Evolutionary conservation across 2,329 filamentous ascomycete genomes (phyloP).

Genomic region (Magnaporthiopsis poae): DNA sequence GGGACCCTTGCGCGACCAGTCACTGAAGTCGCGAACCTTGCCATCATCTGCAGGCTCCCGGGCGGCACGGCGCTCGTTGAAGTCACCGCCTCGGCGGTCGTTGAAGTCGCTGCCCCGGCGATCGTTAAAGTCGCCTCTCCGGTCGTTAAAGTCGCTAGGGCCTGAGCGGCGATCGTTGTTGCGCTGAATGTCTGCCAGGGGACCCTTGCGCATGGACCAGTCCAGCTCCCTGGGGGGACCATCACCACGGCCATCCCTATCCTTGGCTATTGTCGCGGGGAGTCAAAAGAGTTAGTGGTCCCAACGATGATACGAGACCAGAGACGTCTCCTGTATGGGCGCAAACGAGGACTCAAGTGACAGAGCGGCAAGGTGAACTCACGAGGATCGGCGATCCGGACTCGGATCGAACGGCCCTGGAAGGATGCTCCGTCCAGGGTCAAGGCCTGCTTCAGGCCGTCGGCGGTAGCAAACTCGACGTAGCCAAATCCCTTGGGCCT

Average conservation of each 20-base stretch:
- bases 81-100: constrained; percentile 51
- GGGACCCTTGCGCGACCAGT: constrained; percentile 92
- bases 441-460: constrained; percentile 85
- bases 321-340: constrained; percentile 4
- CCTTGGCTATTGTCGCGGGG: constrained; percentile 59
- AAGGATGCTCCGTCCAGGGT: constrained; percentile 72
- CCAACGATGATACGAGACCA: constrained; percentile 23
- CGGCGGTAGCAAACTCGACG: constrained; percentile 79
- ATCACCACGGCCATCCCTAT: constrained; percentile 57
- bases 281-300: neutral
- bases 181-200: constrained; percentile 33
- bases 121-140: constrained; percentile 20
- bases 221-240: constrained; percentile 58
- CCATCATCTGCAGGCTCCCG: constrained; percentile 63
- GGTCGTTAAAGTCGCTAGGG: constrained; percentile 50
- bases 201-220: constrained; percentile 90
- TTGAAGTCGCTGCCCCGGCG: constrained; percentile 31
- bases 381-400: constrained; percentile 97
- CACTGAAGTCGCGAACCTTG: constrained; percentile 69
- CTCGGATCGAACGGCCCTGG: constrained; percentile 78
- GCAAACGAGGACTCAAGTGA: neutral
- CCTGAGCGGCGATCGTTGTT: constrained; percentile 34
- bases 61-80: constrained; percentile 57
- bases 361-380: constrained; percentile 36
- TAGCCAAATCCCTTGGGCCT: constrained; percentile 98